Evolutionary conservation across 2,329 filamentous ascomycete genomes (phyloP).

Genomic region (Fusarium globosum): DNA sequence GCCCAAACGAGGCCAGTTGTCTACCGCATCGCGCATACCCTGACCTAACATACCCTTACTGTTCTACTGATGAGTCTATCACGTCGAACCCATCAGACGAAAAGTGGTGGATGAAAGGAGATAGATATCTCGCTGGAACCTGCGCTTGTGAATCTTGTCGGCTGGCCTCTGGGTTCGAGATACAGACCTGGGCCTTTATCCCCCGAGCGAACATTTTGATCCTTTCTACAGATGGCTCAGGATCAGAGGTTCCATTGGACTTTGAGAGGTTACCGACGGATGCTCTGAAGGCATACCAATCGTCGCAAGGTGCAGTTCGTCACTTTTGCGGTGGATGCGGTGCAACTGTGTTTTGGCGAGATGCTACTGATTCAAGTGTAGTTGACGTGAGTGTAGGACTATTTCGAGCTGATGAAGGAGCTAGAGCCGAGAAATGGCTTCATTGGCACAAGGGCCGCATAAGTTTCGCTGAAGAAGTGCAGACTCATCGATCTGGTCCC

Average conservation of each 20-base stretch:
- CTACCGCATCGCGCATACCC: conserved; percentile 53
- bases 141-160: conserved; percentile 74
- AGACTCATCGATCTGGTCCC: not conserved
- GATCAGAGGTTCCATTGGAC: conserved; percentile 44
- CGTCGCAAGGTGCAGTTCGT: conserved; percentile 63
- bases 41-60: conserved; percentile 64
- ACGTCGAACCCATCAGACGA: conserved; percentile 57
- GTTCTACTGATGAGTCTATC: conserved; percentile 48
- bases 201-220: conserved; percentile 68
- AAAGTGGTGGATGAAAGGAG: conserved; percentile 69
- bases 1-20: conserved; percentile 60
- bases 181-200: conserved; percentile 75
- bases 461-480: conserved; percentile 67
- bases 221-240: conserved; percentile 34
- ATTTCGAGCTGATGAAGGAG: conserved; percentile 61
- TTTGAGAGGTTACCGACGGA: conserved; percentile 53
- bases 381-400: conserved; percentile 74
- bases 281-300: conserved; percentile 64
- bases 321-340: conserved; percentile 73
- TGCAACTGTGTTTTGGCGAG: conserved; percentile 73
- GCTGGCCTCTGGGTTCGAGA: conserved; percentile 68
- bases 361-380: conserved; percentile 62
- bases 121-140: conserved; percentile 67
- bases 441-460: conserved; percentile 70
- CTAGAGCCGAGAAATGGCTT: conserved; percentile 68